These are phyloP conservation scores for Alternaria metachromatica DNA, from an alignment of 2,329 filamentous ascomycete species.

Conservation along the genomic window DNA sequence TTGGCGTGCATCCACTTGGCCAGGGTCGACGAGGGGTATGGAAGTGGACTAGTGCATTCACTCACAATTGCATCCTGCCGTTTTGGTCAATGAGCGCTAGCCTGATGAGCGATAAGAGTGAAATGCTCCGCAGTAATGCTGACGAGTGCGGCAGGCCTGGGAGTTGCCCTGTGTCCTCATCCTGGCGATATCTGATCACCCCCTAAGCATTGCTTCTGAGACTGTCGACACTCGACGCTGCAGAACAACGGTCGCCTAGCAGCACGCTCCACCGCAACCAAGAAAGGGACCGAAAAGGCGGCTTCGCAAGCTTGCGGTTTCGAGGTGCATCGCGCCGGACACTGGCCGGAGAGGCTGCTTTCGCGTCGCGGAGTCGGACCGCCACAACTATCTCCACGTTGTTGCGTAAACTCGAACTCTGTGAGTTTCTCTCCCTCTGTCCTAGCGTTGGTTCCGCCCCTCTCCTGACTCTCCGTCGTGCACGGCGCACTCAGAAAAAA, in stretches of 20 bases:
- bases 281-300: conserved; percentile 23
- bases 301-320: conserved; percentile 9
- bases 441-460: conserved; percentile 30
- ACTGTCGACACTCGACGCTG: conserved; percentile 6
- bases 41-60: conserved; percentile 23
- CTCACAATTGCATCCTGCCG: conserved; percentile 34
- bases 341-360: conserved; percentile 21
- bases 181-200: not conserved
- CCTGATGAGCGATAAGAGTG: conserved; percentile 22
- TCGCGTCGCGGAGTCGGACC: conserved; percentile 27
- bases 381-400: conserved; percentile 30
- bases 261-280: not conserved
- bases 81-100: conserved; percentile 26
- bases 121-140: conserved; percentile 24
- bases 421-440: conserved; percentile 10
- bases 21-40: conserved; percentile 12
- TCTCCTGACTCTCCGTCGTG: conserved; percentile 25
- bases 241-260: conserved; percentile 16
- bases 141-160: conserved; percentile 25
- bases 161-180: conserved; percentile 16
- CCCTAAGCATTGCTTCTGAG: conserved; percentile 8
- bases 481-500: conserved; percentile 23
- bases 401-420: conserved; percentile 28
- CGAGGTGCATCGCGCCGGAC: conserved; percentile 19
- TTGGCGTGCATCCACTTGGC: conserved; percentile 31